Evolutionary conservation across 371 early-diverging fungal genomes (phyloP), one percentile per base, ranked within the genome.

Genomic region (Thermomucor indicae-seudaticae): DNA sequence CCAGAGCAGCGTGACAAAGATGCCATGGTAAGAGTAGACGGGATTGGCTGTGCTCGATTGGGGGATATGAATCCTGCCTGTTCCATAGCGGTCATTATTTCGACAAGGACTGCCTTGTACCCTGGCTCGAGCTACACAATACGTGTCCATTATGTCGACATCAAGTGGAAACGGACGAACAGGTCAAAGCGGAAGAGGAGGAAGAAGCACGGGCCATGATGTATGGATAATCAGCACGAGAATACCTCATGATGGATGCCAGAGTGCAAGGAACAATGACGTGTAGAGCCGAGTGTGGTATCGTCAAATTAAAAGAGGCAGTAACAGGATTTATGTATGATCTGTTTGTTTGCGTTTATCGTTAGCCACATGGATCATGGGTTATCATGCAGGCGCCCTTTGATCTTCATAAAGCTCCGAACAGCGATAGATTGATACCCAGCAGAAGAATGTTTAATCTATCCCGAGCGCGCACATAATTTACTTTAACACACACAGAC

Each of bases 71-170:
- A 7, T 14, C 14, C 10, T 32, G 14, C 10, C 14, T 32, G 10
- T 7, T 32, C 24, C 41, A 11, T 49, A 75, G 83, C 60, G 64
- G 63, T 7, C 85, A 84, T 64, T 52, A 64, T 22, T 84, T 78
- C 64, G 80, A 83, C 58, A 64, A 65, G 29, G 71, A 64, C 14
- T 85, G 85, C 55, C 39, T 85, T 19, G 61, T 81, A 16, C 70
- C 79, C 43, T 85, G 85, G 85, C 60, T 85, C 23, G 56, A 72
- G 29, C 53, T 72, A 17, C 71, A 75, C 38, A 72, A 83, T 60
- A 75, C 82, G 8, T 85, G 85, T 52, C 85, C 85, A 0, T 47
- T 74, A 49, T 85, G 85, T 48, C 62, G 85, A 47, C 58, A 55
- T 50, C 57, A 74, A 30, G 62, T 85, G 0, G 73, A 72, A 41